Evolutionary conservation across 208 protist genomes (phyloP).

Genomic region (Acanthamoeba lenticulata): DNA sequence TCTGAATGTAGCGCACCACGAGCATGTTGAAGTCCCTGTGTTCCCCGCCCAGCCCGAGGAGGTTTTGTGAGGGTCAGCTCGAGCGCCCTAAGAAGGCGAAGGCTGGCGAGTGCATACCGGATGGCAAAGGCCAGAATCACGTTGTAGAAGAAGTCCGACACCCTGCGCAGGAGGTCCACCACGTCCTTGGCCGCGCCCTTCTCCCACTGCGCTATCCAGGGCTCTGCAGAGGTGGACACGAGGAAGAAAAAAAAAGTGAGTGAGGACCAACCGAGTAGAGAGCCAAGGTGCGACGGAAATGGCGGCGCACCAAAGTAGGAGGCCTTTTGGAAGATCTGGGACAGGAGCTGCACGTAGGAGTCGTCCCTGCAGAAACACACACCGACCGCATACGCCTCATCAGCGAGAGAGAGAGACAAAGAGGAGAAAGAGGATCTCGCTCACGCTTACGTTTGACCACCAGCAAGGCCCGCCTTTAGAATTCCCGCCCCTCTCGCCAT

Average conservation of each 20-base stretch:
- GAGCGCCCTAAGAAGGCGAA: background rate
- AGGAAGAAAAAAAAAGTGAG: no score
- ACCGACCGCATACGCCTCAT: background rate
- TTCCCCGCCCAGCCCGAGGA: no score
- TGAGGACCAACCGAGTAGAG: no score
- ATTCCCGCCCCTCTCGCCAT: conserved; percentile 1
- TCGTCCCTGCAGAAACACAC: background rate
- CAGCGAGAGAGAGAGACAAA: background rate
- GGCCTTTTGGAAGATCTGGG: conserved; percentile 19
- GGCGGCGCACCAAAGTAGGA: background rate
- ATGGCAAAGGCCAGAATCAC: conserved; percentile 22
- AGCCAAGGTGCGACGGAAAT: background rate
- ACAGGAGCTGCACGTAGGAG: conserved; percentile 29
- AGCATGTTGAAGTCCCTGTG: conserved; percentile 34
- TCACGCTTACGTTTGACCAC: background rate
- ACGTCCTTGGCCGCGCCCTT: conserved; percentile 16
- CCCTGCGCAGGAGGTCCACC: background rate
- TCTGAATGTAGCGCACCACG: conserved; percentile 39
- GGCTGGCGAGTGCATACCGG: background rate
- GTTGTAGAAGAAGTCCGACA: conserved; percentile 21
- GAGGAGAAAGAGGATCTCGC: background rate
- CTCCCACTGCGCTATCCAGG: conserved; percentile 5
- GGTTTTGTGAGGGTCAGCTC: background rate
- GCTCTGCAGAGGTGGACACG: background rate
- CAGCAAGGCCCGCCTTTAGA: background rate